A percentile compares a stretch with the other conserved stretches of the same genome.
Conservation (phyloP, 2,329 filamentous ascomycete species). For the Paradendryphiella salina region DNA sequence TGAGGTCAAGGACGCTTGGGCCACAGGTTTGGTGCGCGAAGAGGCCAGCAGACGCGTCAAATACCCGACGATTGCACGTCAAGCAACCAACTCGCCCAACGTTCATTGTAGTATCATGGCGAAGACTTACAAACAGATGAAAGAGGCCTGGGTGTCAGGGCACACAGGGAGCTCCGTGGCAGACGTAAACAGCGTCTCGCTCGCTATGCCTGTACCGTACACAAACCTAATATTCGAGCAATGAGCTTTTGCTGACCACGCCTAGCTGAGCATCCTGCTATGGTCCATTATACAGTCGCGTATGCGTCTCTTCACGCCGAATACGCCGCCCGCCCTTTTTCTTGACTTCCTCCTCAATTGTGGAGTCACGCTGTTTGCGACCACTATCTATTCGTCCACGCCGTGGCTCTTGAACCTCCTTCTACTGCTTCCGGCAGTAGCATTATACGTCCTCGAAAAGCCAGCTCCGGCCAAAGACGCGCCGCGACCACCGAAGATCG, state of each 20-base stretch:
- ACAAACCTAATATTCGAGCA: constrained; percentile 21
- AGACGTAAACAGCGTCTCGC: constrained; percentile 86
- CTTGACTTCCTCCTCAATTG: constrained; percentile 90
- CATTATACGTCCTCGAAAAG: constrained; percentile 58
- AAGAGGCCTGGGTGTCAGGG: constrained; percentile 94
- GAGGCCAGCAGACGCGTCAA: constrained; percentile 29
- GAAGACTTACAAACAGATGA: constrained; percentile 79
- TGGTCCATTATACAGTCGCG: constrained; percentile 89
- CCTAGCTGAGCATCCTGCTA: constrained; percentile 75
- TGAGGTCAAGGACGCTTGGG: constrained; percentile 14
- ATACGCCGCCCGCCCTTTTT: constrained; percentile 67
- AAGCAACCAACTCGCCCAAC: constrained; percentile 18
- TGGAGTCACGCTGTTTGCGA: constrained; percentile 77
- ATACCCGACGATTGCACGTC: constrained; percentile 8
- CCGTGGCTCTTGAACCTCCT: constrained; percentile 75
- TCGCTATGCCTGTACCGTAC: constrained; percentile 74
- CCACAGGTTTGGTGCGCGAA: constrained; percentile 3
- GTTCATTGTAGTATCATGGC: constrained; percentile 30
- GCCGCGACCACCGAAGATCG: constrained; percentile 28
- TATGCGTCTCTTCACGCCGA: constrained; percentile 79
- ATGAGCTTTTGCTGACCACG: constrained; percentile 29
- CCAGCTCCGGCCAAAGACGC: constrained; percentile 21
- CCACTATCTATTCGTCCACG: constrained; percentile 77
- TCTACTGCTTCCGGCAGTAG: constrained; percentile 69
- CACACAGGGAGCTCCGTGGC: constrained; percentile 78